Conservation (phyloP, 2,329 filamentous ascomycete genomes). For the Fusarium citri region DNA sequence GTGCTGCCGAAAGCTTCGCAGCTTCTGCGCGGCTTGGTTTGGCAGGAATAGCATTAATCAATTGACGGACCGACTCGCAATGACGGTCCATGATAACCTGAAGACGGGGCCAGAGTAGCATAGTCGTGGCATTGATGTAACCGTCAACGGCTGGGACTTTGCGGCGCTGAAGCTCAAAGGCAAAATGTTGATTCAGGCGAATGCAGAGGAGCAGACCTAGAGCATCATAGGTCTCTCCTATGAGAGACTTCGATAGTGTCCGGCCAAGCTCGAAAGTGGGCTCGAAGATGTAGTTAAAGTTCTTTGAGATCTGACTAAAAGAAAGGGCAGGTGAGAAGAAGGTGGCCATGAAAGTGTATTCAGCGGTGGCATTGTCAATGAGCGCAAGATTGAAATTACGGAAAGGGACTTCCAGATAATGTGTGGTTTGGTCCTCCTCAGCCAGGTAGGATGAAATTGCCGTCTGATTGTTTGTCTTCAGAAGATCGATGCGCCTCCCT, state of each 20-base stretch:
- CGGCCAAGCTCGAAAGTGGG: slow-evolving; percentile 89
- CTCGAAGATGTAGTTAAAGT: slow-evolving; percentile 89
- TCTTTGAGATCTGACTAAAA: slow-evolving; percentile 81
- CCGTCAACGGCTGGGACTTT: slow-evolving; percentile 89
- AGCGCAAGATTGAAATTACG: slow-evolving; percentile 94
- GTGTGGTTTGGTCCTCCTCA: slow-evolving; percentile 86
- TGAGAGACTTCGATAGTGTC: slow-evolving; percentile 78
- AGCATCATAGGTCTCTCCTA: slow-evolving; percentile 82
- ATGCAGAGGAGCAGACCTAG: slow-evolving; percentile 92
- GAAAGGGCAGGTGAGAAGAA: slow-evolving; percentile 87
- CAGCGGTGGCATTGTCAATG: slow-evolving; percentile 91
- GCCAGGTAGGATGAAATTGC: slow-evolving; percentile 90
- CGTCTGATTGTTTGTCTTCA: slow-evolving; percentile 77
- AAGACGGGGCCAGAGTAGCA: slow-evolving; percentile 96
- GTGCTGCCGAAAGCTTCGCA: slow-evolving; percentile 78
- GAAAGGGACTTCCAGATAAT: slow-evolving; percentile 92
- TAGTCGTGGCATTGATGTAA: slow-evolving; percentile 94
- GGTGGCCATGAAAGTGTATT: slow-evolving; percentile 91
- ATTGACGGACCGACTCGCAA: slow-evolving; percentile 82
- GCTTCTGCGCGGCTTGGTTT: slow-evolving; percentile 61
- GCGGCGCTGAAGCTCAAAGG: slow-evolving; percentile 91
- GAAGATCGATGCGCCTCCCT: slow-evolving; percentile 84
- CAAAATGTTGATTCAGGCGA: slow-evolving; percentile 90
- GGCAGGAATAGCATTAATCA: slow-evolving; percentile 65
- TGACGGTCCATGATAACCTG: slow-evolving; percentile 95